These are phyloP conservation scores for Rhizopus arrhizus DNA, from an alignment of 371 early-diverging fungal genomes.

Conservation along the genomic window DNA sequence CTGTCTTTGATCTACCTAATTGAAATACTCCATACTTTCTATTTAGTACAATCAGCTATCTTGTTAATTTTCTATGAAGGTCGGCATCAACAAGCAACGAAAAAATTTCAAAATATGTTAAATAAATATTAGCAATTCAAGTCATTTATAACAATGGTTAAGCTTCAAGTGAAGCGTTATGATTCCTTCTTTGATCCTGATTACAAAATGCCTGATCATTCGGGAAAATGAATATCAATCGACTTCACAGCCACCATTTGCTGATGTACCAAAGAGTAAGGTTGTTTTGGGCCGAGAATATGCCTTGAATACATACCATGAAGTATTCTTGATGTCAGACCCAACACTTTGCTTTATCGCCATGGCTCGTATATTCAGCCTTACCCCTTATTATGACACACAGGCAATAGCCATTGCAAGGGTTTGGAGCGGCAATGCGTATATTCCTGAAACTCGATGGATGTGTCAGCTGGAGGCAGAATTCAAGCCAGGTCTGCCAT, in stretches of 20 bases:
- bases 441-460: conserved; percentile 21
- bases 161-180: too few relatives aligned
- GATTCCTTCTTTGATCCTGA: too few relatives aligned
- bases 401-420: conserved; percentile 43
- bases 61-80: too few relatives aligned
- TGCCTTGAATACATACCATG: conserved; percentile 33
- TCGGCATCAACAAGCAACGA: too few relatives aligned
- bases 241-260: conserved; percentile 6
- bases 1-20: too few relatives aligned
- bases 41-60: too few relatives aligned
- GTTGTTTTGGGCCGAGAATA: conserved; percentile 11
- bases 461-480: conserved; percentile 29
- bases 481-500: conserved; percentile 13
- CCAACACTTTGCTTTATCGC: conserved; percentile 46
- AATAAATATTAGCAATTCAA: too few relatives aligned
- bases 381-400: conserved; percentile 30
- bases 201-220: conserved; percentile 5
- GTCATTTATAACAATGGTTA: too few relatives aligned
- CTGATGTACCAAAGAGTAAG: conserved; percentile 18
- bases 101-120: too few relatives aligned
- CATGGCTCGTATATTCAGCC: conserved; percentile 24
- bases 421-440: conserved; percentile 40
- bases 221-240: neutral
- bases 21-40: too few relatives aligned
- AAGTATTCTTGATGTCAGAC: conserved; percentile 38